Base-by-base conservation (phyloP, 2,329 filamentous ascomycete genomes). In the Hypomyces rosellus region DNA sequence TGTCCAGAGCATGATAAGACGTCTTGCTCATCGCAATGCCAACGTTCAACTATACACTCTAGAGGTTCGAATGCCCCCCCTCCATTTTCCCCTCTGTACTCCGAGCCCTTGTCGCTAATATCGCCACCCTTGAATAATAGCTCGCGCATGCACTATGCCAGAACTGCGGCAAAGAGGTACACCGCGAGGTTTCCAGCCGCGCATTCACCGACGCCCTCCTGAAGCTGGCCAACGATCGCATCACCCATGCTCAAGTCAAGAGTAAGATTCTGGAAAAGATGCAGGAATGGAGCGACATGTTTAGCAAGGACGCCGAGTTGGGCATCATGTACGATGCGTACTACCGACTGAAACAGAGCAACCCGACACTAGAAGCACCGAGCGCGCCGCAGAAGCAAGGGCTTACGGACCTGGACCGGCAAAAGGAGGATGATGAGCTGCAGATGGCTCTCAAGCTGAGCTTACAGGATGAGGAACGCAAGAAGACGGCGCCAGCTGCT, bases 261-360 rank as follows among this genome's bases (percentile, higher is more conserved):
- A 83, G 89, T 57, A 97, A 96, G 79, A 96, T 99, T 57, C 72
- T 97, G 52, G 92, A 97, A 75, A 84, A 91, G 59, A 97, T 97
- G 89, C 85, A 88, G 67, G 89, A 92, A 57, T 99, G 93, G 93
- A 84, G 87, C 51, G 88, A 93, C 62, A 95, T 96, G 88, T 97
- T 97, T 67, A 81, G 82, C 61, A 84, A 80, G 54, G 89, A 96
- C 65, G 81, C 90, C 11, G 92, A 96, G 65, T 80, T 99, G 54
- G 93, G 93, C 15, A 95, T 99, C 65, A 99, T 99, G 93, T 87
- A 91, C 67, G 89, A 95, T 64, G 91, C 92, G 52, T 97, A 92
- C 69, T 85, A 85, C 72, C 89, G 86, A 66, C 75, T 97, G 55
- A 95, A 96, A 75, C 74, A 75, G 68, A 71, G 69, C 80, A 92